Percentiles rank a stretch among this genome's conserved stretches.
Conservation (phyloP, 108 stramenopile genomes). For the Skeletonema tropicum region DNA sequence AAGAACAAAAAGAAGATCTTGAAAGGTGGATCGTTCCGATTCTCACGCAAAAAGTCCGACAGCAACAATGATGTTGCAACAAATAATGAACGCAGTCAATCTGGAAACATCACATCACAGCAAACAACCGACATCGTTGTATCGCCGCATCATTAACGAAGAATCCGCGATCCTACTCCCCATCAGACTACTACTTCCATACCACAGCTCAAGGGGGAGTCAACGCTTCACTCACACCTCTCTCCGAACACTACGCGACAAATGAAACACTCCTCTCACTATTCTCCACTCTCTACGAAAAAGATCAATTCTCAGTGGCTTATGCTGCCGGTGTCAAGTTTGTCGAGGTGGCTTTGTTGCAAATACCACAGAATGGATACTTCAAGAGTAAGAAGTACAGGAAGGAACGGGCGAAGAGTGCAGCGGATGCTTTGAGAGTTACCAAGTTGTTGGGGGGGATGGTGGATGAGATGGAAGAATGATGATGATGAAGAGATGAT, state of each 20-base stretch:
- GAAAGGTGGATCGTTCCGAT: no score
- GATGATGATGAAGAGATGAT: constrained; percentile 6
- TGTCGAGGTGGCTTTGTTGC: constrained; percentile 65
- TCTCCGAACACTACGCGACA: constrained; percentile 12
- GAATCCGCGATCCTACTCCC: neutral
- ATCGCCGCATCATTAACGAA: neutral
- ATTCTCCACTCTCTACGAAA: neutral
- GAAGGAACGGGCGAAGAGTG: constrained; percentile 29
- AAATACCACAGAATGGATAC: constrained; percentile 72
- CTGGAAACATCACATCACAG: neutral
- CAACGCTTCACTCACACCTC: constrained; percentile 6
- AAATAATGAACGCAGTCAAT: no score
- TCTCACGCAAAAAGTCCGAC: no score
- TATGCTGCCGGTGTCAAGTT: constrained; percentile 63
- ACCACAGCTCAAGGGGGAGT: neutral
- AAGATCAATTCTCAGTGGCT: constrained; percentile 20
- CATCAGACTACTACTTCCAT: constrained; percentile 6
- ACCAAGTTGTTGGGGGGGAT: constrained; percentile 47
- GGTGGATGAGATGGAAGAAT: constrained; percentile 23
- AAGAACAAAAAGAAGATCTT: no score
- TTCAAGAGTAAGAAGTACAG: constrained; percentile 37
- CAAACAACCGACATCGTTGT: neutral
- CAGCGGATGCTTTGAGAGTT: constrained; percentile 55
- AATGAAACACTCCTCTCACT: constrained; percentile 15
- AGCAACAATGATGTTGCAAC: no score